Evolutionary conservation across 2,329 filamentous ascomycete species (phyloP).

Genomic region (Xylaria sp.): DNA sequence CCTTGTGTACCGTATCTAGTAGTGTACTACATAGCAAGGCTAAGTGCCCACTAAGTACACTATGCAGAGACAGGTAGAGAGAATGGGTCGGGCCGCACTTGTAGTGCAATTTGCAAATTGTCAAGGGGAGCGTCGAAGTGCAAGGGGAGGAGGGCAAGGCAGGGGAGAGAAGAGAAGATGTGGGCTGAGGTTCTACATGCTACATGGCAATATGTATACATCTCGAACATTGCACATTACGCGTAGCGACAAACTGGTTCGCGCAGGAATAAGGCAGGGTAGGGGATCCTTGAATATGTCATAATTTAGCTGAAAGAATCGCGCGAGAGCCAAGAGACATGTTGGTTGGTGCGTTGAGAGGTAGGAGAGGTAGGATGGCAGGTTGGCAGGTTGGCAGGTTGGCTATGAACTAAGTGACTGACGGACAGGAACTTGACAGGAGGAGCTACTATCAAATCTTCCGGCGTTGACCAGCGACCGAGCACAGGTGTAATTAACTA

Average conservation of each 20-base stretch:
- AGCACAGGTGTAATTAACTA: conserved; percentile 9
- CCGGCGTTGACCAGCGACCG: conserved; percentile 17
- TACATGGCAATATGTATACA: too few species aligned
- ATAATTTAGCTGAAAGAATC: conserved; percentile 17
- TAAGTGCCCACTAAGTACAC: too few species aligned
- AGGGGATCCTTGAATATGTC: conserved; percentile 24
- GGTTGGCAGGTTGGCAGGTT: conserved; percentile 9
- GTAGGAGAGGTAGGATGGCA: too few species aligned
- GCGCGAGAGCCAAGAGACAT: conserved; percentile 24
- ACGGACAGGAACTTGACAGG: too few species aligned
- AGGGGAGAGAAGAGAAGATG: neutral
- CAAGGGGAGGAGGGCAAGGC: neutral
- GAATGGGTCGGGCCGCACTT: neutral
- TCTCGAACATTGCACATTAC: conserved; percentile 4
- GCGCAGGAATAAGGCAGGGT: conserved; percentile 8
- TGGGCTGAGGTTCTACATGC: conserved; percentile 2
- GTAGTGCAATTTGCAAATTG: neutral
- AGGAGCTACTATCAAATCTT: too few species aligned
- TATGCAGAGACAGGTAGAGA: neutral
- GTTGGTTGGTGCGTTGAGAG: too few species aligned
- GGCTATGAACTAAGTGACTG: conserved; percentile 2
- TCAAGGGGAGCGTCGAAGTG: neutral
- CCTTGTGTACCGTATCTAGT: conserved; percentile 13
- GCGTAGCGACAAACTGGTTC: neutral
- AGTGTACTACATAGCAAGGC: too few species aligned